phyloP scores from a whole-genome alignment of 768 basidiomycete species.

The Plicaturopsis crispa region DNA sequence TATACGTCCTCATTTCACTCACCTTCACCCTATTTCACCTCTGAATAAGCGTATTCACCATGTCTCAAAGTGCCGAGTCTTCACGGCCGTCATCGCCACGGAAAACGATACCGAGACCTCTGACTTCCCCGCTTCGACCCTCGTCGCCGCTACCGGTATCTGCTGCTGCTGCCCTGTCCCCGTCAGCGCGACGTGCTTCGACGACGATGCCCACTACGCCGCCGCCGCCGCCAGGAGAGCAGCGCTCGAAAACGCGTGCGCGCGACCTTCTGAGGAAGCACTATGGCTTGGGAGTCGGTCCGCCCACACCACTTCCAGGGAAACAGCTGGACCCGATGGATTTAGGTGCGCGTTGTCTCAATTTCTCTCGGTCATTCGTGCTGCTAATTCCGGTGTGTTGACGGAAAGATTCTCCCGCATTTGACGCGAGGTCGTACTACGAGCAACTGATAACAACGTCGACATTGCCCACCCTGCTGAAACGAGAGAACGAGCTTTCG shows the following conservation, averaged over 20 bases:
- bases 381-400: slow-evolving; percentile 5
- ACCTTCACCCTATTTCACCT: too few species aligned
- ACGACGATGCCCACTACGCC: slow-evolving; percentile 14
- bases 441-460: slow-evolving; percentile 81
- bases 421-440: slow-evolving; percentile 80
- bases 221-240: slow-evolving; percentile 19
- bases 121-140: slow-evolving; percentile 39
- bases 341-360: slow-evolving; percentile 40
- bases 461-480: slow-evolving; percentile 64
- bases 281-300: slow-evolving; percentile 77
- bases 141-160: slow-evolving; percentile 22
- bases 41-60: too few species aligned
- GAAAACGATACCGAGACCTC: slow-evolving; percentile 23
- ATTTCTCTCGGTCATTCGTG: not conserved
- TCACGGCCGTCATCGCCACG: slow-evolving; percentile 24
- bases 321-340: slow-evolving; percentile 73
- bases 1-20: too few species aligned
- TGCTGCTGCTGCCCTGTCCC: slow-evolving; percentile 10
- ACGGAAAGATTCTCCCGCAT: slow-evolving; percentile 78
- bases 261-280: slow-evolving; percentile 78
- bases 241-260: slow-evolving; percentile 45
- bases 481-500: slow-evolving; percentile 76
- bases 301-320: slow-evolving; percentile 53
- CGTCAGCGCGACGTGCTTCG: slow-evolving; percentile 8
- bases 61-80: too few species aligned